Evolutionary conservation across 2,329 filamentous ascomycete genomes (phyloP).

Genomic region (Nigrograna mackinnonii): DNA sequence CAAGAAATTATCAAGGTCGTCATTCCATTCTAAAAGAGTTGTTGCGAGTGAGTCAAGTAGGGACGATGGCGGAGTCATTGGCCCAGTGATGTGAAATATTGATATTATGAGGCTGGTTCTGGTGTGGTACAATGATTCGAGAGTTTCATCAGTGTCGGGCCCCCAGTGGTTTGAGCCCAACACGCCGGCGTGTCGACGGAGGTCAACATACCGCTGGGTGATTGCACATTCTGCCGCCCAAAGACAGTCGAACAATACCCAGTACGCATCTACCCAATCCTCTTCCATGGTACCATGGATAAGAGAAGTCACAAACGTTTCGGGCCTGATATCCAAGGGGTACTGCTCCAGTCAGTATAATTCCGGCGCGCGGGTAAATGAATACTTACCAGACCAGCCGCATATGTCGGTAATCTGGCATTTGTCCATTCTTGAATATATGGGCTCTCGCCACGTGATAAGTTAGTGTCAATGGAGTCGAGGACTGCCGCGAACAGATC

Average conservation of each 20-base stretch:
- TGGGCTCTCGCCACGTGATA: conserved; percentile 14
- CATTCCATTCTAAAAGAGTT: conserved; percentile 25
- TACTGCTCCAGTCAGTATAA: conserved; percentile 28
- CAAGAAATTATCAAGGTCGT: conserved; percentile 21
- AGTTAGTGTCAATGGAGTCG: conserved; percentile 23
- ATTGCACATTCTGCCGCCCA: conserved; percentile 40
- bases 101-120: conserved; percentile 26
- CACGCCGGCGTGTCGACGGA: conserved; percentile 17
- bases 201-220: conserved; percentile 39
- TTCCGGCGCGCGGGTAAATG: background rate
- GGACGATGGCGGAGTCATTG: conserved; percentile 20
- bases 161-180: too few relatives aligned
- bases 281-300: conserved; percentile 26
- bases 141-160: conserved; percentile 23
- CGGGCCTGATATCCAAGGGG: conserved; percentile 33
- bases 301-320: conserved; percentile 23
- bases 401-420: conserved; percentile 28
- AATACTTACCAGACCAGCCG: conserved; percentile 30
- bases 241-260: conserved; percentile 35
- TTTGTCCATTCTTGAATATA: conserved; percentile 22
- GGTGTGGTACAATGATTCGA: conserved; percentile 23
- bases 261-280: conserved; percentile 37
- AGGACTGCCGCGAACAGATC: conserved; percentile 33
- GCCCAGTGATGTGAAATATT: conserved; percentile 22
- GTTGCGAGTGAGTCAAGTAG: conserved; percentile 23